Conservation (phyloP, 1,284 basidiomycete species). For the Microbotryum scabiosae region DNA sequence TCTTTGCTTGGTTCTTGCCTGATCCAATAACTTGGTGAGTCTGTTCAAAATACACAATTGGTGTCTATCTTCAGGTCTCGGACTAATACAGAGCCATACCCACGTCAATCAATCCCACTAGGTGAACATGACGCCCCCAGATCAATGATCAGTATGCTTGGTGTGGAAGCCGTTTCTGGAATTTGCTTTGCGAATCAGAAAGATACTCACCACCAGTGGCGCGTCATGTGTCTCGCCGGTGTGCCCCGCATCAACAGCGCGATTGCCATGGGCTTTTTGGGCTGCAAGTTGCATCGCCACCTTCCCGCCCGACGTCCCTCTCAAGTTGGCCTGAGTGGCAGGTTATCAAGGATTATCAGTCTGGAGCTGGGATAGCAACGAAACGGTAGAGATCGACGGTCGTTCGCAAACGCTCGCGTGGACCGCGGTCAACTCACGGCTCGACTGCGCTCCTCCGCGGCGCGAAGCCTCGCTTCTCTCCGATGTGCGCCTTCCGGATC, state of each 20-base stretch:
- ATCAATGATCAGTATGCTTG: too few species aligned
- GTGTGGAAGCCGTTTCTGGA: neutral
- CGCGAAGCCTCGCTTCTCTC: slow-evolving; percentile 5
- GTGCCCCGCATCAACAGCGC: slow-evolving; percentile 8
- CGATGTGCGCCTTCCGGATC: neutral
- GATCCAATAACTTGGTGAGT: too few species aligned
- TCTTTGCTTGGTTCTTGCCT: too few species aligned
- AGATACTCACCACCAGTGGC: slow-evolving; percentile 7
- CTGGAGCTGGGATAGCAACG: neutral
- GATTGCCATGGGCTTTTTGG: slow-evolving; percentile 12
- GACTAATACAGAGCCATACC: neutral
- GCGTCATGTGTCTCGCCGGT: slow-evolving; percentile 11
- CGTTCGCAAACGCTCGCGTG: neutral
- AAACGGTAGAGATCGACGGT: neutral
- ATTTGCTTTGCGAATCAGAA: neutral
- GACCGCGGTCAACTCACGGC: neutral
- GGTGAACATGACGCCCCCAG: neutral
- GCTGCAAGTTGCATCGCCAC: slow-evolving; percentile 7
- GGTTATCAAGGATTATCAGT: neutral
- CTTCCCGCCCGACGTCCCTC: slow-evolving; percentile 7
- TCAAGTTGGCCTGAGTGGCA: neutral
- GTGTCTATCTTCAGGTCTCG: neutral
- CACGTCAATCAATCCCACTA: slow-evolving; percentile 19
- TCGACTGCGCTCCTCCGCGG: slow-evolving; percentile 3
- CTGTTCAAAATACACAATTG: too few species aligned